Evolutionary conservation across 768 basidiomycete genomes (phyloP).

Genomic region (Kwoniella europaea): DNA sequence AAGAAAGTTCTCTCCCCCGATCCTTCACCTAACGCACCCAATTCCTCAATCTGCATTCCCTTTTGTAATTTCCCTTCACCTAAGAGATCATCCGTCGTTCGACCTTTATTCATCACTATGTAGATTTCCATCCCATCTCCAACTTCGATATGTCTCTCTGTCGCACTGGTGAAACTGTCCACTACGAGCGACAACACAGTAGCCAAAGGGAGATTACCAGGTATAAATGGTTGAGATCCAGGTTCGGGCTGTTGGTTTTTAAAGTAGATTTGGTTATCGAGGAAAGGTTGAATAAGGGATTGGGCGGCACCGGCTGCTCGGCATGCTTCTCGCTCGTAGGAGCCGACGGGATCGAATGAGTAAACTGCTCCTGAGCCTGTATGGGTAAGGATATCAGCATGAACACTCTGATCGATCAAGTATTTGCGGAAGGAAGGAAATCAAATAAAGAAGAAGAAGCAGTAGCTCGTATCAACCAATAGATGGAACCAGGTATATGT

Average conservation of each 20-base stretch:
- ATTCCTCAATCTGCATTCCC: slow-evolving; percentile 52
- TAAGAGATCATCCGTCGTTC: slow-evolving; percentile 63
- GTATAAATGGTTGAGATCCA: slow-evolving; percentile 68
- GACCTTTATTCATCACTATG: slow-evolving; percentile 75
- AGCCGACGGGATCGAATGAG: slow-evolving; percentile 99
- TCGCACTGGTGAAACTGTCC: slow-evolving; percentile 95
- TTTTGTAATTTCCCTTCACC: slow-evolving; percentile 38
- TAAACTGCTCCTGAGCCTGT: slow-evolving; percentile 93
- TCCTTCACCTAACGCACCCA: slow-evolving; percentile 45
- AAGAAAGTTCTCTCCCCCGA: slow-evolving; percentile 47
- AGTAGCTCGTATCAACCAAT: too few species aligned
- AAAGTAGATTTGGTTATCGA: slow-evolving; percentile 99
- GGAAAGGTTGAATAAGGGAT: slow-evolving; percentile 90
- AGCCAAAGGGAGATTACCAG: slow-evolving; percentile 77
- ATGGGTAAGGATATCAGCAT: not conserved
- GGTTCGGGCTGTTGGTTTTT: slow-evolving; percentile 85
- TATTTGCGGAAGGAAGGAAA: not conserved
- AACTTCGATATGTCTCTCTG: slow-evolving; percentile 98
- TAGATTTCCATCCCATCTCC: slow-evolving; percentile 95
- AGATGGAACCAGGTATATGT: too few species aligned
- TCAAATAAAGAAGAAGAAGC: not conserved
- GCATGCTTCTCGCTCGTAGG: slow-evolving; percentile 95
- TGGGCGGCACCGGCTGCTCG: slow-evolving; percentile 96
- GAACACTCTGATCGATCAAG: not conserved
- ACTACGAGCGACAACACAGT: slow-evolving; percentile 85